Evolutionary conservation across 345 rosid species (phyloP).

Genomic region (Adansonia digitata): DNA sequence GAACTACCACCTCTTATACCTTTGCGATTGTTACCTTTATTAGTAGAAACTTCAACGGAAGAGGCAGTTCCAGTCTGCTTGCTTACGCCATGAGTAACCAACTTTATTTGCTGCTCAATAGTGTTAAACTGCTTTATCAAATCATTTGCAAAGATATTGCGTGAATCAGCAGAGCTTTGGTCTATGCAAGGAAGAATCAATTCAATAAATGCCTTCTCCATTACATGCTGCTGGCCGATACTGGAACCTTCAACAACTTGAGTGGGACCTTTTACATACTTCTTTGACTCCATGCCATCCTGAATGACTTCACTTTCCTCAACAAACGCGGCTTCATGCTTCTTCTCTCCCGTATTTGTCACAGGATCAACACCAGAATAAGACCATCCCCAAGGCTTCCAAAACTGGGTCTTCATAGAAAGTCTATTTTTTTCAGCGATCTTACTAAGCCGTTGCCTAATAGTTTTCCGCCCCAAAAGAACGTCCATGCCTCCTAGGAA

Average conservation of each 20-base stretch:
- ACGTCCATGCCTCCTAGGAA: conserved; percentile 83
- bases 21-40: conserved; percentile 62
- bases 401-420: conserved; percentile 65
- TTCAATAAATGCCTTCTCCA: conserved; percentile 81
- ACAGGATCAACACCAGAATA: conserved; percentile 32
- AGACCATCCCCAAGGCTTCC: conserved; percentile 98
- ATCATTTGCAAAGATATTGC: conserved; percentile 79
- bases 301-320: conserved; percentile 95
- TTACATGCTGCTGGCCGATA: conserved; percentile 44
- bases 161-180: conserved; percentile 85
- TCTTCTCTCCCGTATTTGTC: conserved; percentile 46
- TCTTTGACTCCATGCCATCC: conserved; percentile 54
- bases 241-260: conserved; percentile 36
- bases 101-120: conserved; percentile 77
- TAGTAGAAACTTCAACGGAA: conserved; percentile 55
- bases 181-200: conserved; percentile 95
- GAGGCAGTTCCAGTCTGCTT: conserved; percentile 63
- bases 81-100: conserved; percentile 57
- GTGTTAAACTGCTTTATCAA: conserved; percentile 83
- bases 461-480: conserved; percentile 83
- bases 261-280: conserved; percentile 35
- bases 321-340: conserved; percentile 45
- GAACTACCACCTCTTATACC: conserved; percentile 85
- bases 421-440: conserved; percentile 75
- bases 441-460: conserved; percentile 71